These are phyloP conservation scores for Rugosomyces carneus DNA, from an alignment of 1,284 basidiomycete genomes.

Conservation along the genomic window DNA sequence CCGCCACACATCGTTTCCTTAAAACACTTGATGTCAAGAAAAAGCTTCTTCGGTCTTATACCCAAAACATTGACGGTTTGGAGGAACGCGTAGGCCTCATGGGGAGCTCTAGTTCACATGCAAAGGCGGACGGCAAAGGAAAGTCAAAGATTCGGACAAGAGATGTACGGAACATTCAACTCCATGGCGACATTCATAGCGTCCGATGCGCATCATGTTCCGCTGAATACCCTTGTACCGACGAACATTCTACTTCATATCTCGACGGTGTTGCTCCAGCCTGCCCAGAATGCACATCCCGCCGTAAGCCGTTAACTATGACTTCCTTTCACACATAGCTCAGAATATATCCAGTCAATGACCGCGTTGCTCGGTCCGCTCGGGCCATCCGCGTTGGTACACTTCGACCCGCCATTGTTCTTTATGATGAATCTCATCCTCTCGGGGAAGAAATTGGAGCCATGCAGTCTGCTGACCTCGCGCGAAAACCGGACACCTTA, in stretches of 20 bases:
- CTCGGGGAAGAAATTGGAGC: slow-evolving; percentile 80
- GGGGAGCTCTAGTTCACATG: slow-evolving; percentile 52
- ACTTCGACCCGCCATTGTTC: slow-evolving; percentile 82
- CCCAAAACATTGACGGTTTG: slow-evolving; percentile 93
- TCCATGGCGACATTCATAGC: slow-evolving; percentile 89
- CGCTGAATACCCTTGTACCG: slow-evolving; percentile 62
- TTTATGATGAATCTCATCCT: slow-evolving; percentile 88
- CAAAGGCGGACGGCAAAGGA: slow-evolving; percentile 48
- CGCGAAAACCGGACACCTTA: slow-evolving; percentile 80
- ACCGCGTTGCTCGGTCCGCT: slow-evolving; percentile 74
- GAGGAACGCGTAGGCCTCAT: slow-evolving; percentile 78
- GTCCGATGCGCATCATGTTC: slow-evolving; percentile 83
- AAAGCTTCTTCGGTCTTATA: slow-evolving; percentile 85
- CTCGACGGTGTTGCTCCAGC: slow-evolving; percentile 66
- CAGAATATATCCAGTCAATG: slow-evolving; percentile 46
- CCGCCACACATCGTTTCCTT: slow-evolving; percentile 85
- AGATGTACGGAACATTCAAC: slow-evolving; percentile 78
- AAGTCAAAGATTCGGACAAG: slow-evolving; percentile 59
- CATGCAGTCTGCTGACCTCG: slow-evolving; percentile 69
- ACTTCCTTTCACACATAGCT: background rate
- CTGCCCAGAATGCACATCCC: slow-evolving; percentile 74
- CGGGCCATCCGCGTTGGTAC: slow-evolving; percentile 72
- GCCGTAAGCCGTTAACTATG: slow-evolving; percentile 51
- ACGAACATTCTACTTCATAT: slow-evolving; percentile 59
- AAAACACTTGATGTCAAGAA: slow-evolving; percentile 80